Evolutionary conservation across 257 asterid species (phyloP), one percentile per base, ranked within the genome.

Genomic region (Prunella vulgaris): DNA sequence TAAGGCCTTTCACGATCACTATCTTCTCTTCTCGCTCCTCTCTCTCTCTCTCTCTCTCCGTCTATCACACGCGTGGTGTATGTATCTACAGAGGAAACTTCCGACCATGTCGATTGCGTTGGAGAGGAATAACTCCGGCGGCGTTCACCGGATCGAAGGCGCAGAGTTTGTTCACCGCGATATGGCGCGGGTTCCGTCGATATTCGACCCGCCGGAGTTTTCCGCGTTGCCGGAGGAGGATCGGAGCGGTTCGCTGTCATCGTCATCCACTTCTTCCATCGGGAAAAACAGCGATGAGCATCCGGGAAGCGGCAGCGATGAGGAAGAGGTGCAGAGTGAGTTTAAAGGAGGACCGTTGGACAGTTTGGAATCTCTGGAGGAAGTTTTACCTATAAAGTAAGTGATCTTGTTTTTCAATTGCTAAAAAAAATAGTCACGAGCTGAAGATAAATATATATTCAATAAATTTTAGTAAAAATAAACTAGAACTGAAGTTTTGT

Each of bases 271-370:
- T 54, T 84, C 87, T 28, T 84, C 90, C 28, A 82, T 84, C 53
- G 85, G 85, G 9, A 76, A 83, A 63, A 84, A 82, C 59, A 84
- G 90, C 49, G 86, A 84, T 54, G 84, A 73, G 46, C 42, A 48
- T 61, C 62, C 72, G 72, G 68, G 57, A 22, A 69, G 56, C 51
- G 70, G 53, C 8, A 66, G 69, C 49, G 89, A 80, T 44, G 88
- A 72, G 13, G 84, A 82, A 14, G 90, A 84, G 77, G 84, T 80
- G 78, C 82, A 76, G 83, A 84, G 87, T 64, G 73, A 76, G 22
- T 80, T 10, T 64, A 80, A 82, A 70, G 79, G 66, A 52, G 85
- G 86, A 46, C 79, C 84, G 4, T 38, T 82, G 81, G 90, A 76
- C 51, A 68, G 71, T 64, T 70, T 82, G 87, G 80, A 78, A 9